These are phyloP conservation scores for Coemansia javaensis DNA, from an alignment of 192 early-diverging fungal species.

Conservation along the genomic window DNA sequence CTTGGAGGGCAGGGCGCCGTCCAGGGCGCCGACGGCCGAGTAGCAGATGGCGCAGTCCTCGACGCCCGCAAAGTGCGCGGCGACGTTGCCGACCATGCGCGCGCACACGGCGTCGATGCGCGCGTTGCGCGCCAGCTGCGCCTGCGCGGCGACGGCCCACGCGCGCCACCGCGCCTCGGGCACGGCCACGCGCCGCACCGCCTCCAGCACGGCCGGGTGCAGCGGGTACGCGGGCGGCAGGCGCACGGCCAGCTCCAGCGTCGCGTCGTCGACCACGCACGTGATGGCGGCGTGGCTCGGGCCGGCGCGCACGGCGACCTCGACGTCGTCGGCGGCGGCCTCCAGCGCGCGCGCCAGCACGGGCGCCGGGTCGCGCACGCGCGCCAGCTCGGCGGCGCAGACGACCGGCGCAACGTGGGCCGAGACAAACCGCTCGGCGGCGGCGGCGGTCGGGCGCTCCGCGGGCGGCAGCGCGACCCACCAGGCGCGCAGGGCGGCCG, in stretches of 20 bases:
- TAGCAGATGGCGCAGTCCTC: conserved; percentile 99
- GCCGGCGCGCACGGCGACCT: conserved; percentile 15
- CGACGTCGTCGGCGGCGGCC: conserved; percentile 46
- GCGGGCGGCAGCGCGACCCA: conserved; percentile 34
- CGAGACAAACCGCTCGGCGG: conserved; percentile 30
- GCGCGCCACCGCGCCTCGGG: conserved; percentile 52
- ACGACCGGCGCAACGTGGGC: conserved; percentile 11
- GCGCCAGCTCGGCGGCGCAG: conserved; percentile 11
- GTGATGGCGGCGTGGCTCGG: conserved; percentile 18
- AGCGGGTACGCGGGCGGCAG: conserved; percentile 50
- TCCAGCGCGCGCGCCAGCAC: conserved; percentile 19
- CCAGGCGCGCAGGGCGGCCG: conserved; percentile 37
- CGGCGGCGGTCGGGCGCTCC: conserved; percentile 14
- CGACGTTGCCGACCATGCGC: conserved; percentile 78
- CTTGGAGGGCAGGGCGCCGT: conserved; percentile 81
- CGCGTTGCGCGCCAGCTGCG: conserved; percentile 69
- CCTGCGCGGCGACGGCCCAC: conserved; percentile 46
- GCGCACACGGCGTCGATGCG: conserved; percentile 73
- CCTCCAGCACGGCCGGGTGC: conserved; percentile 28
- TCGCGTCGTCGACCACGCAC: conserved; percentile 45
- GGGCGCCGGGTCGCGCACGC: conserved; percentile 12
- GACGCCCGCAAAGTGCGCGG: conserved; percentile 92
- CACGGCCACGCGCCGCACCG: conserved; percentile 38
- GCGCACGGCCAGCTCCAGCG: conserved; percentile 47
- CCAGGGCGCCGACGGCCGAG: conserved; percentile 85